Evolutionary conservation across 192 early-diverging fungal genomes (phyloP).

Genomic region (Kickxella alabastrina): DNA sequence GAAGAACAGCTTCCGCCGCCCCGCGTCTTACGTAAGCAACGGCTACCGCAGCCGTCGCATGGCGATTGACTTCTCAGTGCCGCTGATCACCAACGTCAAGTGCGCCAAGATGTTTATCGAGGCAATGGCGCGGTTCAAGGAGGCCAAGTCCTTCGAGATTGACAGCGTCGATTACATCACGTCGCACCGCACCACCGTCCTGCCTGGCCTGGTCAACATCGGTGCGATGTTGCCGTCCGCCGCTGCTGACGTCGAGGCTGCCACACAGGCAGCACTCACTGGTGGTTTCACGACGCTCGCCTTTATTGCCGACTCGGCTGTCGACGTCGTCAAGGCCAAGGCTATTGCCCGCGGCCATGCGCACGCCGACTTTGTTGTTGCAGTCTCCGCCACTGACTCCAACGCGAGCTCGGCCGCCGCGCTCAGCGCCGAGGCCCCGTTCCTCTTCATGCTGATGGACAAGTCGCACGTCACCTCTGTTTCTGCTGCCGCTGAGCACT

Average conservation of each 20-base stretch:
- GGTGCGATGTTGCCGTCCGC: slow-evolving; percentile 62
- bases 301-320: slow-evolving; percentile 53
- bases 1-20: slow-evolving; percentile 93
- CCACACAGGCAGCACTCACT: slow-evolving; percentile 67
- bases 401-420: slow-evolving; percentile 58
- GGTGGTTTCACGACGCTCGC: slow-evolving; percentile 84
- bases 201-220: slow-evolving; percentile 89
- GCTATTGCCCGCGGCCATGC: slow-evolving; percentile 55
- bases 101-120: slow-evolving; percentile 98
- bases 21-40: slow-evolving; percentile 89
- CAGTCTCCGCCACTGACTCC: slow-evolving; percentile 63
- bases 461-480: slow-evolving; percentile 8
- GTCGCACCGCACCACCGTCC: slow-evolving; percentile 71
- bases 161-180: slow-evolving; percentile 87
- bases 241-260: slow-evolving; percentile 53
- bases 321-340: slow-evolving; percentile 50
- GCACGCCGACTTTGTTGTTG: slow-evolving; percentile 71
- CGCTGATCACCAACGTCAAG: slow-evolving; percentile 98
- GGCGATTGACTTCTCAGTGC: slow-evolving; percentile 96
- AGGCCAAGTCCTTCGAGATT: slow-evolving; percentile 62
- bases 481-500: slow-evolving; percentile 52
- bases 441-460: slow-evolving; percentile 65
- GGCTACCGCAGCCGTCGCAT: slow-evolving; percentile 95
- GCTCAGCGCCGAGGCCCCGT: slow-evolving; percentile 35
- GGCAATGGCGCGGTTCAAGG: slow-evolving; percentile 72